Evolutionary conservation across 2,329 filamentous ascomycete genomes (phyloP), one percentile per base, ranked within the genome.

Genomic region (Colletotrichum orchidophilum): DNA sequence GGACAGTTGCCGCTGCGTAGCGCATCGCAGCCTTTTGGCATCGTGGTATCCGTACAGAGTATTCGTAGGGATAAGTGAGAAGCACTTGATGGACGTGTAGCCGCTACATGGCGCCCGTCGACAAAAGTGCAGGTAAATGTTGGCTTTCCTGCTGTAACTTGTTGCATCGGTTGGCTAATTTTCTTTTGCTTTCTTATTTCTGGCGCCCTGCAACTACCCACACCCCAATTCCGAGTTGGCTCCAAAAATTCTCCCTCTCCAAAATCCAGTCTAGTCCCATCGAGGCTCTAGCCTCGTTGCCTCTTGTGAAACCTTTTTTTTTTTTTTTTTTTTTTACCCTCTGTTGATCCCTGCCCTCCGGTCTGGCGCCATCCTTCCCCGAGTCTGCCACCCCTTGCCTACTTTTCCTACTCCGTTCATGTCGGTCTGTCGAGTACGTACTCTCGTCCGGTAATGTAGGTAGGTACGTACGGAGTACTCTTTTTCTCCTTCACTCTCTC

Each of bases 221-320:
- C 70, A 63, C 54, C 26, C 39, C 55, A 42, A 61, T 39, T 69
- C 53, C 50, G 57, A 62, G 24, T 31, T 49, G 39, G 59, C 55
- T 33, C 58, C 33, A 46, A 42, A 65, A 60, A 9, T 12, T 33
- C 70, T 61, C 70, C 59, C 70, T 58, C 29, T 64, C 60, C 67
- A 13, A 46, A 58, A 39, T 27, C 53, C 39, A 64, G 66, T 42
- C 66, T 53, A 65, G 60, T 54, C 66, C 66, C 65, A 55, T 68
- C 58, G 63, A 39, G 57, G 58, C 49, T 63, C 66, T 71, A 71
- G 69, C 64, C 69, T 71, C 69, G 69, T 71, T 71, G 69, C 69
- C 69, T 71, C 69, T 67, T 71, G 69, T 71, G 69, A 71, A 71
- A 71, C 69, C 68, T 68, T 61, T 70, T 71, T n/a, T 63, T 29